phyloP scores from a whole-genome alignment of 768 basidiomycete genomes.

The Russula sp. region DNA sequence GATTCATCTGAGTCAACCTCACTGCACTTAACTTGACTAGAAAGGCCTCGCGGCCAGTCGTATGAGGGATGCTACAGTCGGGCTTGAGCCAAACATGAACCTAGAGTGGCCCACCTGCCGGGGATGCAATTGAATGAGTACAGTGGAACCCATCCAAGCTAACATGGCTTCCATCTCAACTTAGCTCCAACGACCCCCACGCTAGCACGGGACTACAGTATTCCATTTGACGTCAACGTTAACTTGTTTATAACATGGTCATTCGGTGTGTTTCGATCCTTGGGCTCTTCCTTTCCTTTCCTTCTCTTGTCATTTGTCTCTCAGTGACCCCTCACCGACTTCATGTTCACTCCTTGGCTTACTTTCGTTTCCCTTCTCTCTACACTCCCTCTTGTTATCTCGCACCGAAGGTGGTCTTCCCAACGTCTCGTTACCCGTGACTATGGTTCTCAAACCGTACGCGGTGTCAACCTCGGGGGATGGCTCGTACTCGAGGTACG shows the following conservation, averaged over 20 bases:
- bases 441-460: constrained; percentile 67
- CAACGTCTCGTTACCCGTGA: constrained; percentile 38
- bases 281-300: neutral
- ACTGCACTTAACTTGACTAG: too few species aligned
- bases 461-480: constrained; percentile 79
- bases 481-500: constrained; percentile 52
- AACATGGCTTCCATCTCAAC: too few species aligned
- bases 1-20: too few species aligned
- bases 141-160: too few species aligned
- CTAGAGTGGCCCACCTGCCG: too few species aligned
- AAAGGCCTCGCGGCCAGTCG: too few species aligned
- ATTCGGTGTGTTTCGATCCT: neutral
- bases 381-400: constrained; percentile 28
- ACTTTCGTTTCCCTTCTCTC: constrained; percentile 29
- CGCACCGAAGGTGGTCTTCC: constrained; percentile 6
- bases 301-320: constrained; percentile 16
- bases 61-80: too few species aligned
- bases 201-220: too few species aligned
- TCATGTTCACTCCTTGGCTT: neutral
- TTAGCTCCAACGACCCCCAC: too few species aligned
- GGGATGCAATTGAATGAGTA: too few species aligned
- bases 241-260: neutral
- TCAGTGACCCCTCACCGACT: constrained; percentile 16
- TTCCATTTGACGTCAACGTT: neutral
- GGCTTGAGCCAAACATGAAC: too few species aligned